Conservation (phyloP, 805 yeast species). For the Wickerhamomyces chaumierensis region DNA sequence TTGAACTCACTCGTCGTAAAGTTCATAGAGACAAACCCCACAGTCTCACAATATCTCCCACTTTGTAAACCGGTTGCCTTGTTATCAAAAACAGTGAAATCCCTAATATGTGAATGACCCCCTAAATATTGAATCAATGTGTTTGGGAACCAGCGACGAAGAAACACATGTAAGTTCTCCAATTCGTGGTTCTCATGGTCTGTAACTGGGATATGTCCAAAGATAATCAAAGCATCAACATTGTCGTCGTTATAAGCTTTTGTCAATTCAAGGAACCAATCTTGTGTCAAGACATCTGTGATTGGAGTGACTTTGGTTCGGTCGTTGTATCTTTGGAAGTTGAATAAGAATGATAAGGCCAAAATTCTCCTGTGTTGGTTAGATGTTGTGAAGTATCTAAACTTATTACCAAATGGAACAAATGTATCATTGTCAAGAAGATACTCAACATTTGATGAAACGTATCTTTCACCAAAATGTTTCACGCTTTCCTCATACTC, state of each 20-base stretch:
- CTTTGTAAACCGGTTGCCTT: conserved; percentile 75
- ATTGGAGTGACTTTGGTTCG: conserved; percentile 57
- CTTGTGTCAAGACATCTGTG: conserved; percentile 35
- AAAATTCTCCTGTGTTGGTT: conserved; percentile 40
- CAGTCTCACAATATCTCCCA: conserved; percentile 87
- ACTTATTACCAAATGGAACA: conserved; percentile 61
- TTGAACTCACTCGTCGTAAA: conserved; percentile 22
- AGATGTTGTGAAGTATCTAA: conserved; percentile 53
- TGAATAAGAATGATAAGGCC: conserved; percentile 70
- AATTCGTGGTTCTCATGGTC: conserved; percentile 24
- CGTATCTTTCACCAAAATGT: conserved; percentile 50
- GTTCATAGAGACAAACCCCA: conserved; percentile 72
- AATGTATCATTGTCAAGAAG: conserved; percentile 28
- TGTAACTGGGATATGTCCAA: conserved; percentile 70
- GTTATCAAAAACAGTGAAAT: conserved; percentile 59
- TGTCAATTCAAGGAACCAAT: conserved; percentile 53
- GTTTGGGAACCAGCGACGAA: conserved; percentile 51
- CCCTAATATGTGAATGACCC: conserved; percentile 90
- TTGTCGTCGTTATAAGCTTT: conserved; percentile 23
- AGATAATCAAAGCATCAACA: conserved; percentile 57
- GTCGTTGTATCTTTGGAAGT: conserved; percentile 51
- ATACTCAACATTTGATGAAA: conserved; percentile 64
- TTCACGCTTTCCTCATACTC: conserved; percentile 55
- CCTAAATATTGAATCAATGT: conserved; percentile 78
- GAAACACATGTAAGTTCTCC: conserved; percentile 23